Conservation (phyloP, 495 filamentous ascomycete species). For the Penicillium canescens region DNA sequence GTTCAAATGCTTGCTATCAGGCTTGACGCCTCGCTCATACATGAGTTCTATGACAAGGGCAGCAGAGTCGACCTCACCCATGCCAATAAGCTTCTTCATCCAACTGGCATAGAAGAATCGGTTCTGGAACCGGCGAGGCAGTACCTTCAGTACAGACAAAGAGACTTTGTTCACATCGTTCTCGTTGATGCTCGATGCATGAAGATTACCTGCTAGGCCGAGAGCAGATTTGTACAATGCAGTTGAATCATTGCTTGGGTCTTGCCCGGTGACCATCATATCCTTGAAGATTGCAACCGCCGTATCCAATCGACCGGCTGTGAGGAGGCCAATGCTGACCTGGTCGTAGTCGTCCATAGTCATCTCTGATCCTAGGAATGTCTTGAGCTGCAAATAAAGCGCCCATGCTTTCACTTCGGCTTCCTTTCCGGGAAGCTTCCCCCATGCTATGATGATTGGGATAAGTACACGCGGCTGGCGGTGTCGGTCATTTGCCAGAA, state of each 20-base stretch:
- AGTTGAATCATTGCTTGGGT: slow-evolving; percentile 48
- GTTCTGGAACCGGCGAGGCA: slow-evolving; percentile 67
- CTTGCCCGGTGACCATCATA: slow-evolving; percentile 72
- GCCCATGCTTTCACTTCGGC: slow-evolving; percentile 62
- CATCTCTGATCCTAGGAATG: slow-evolving; percentile 60
- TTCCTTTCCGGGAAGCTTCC: slow-evolving; percentile 33
- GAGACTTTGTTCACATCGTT: slow-evolving; percentile 52
- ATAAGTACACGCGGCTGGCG: slow-evolving; percentile 61
- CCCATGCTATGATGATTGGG: slow-evolving; percentile 58
- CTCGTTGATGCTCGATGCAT: slow-evolving; percentile 47
- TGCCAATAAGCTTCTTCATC: slow-evolving; percentile 77
- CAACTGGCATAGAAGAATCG: slow-evolving; percentile 80
- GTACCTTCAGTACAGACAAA: slow-evolving; percentile 46
- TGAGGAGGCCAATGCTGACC: slow-evolving; percentile 62
- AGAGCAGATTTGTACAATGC: slow-evolving; percentile 48
- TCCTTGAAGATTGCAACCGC: slow-evolving; percentile 77
- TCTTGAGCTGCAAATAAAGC: slow-evolving; percentile 62
- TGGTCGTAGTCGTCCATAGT: slow-evolving; percentile 74
- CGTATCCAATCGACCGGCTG: slow-evolving; percentile 56
- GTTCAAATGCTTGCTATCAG: slow-evolving; percentile 71
- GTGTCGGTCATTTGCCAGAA: slow-evolving; percentile 51
- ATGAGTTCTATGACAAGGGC: slow-evolving; percentile 67
- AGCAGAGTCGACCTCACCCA: slow-evolving; percentile 68
- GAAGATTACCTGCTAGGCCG: slow-evolving; percentile 44
- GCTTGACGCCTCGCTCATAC: slow-evolving; percentile 61